These are phyloP conservation scores for Candida gorgasii DNA, from an alignment of 805 yeast genomes.

Conservation along the genomic window DNA sequence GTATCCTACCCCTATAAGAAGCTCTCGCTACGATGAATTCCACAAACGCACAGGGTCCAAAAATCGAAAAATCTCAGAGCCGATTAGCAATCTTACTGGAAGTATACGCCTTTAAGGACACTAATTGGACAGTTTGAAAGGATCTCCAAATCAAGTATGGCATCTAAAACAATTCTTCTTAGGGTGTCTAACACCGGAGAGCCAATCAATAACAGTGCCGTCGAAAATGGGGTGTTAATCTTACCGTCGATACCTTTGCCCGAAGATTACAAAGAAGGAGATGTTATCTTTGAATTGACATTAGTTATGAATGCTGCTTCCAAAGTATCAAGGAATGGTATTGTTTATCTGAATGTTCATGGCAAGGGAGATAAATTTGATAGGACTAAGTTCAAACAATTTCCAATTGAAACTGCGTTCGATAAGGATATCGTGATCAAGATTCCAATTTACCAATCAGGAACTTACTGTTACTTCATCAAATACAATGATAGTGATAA, in stretches of 20 bases:
- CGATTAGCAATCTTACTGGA: not conserved
- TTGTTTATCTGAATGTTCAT: constrained; percentile 75
- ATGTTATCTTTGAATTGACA: constrained; percentile 51
- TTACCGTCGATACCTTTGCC: constrained; percentile 49
- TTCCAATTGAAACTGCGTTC: constrained; percentile 56
- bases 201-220: constrained; percentile 40
- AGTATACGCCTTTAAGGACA: no score
- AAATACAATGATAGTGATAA: constrained; percentile 46
- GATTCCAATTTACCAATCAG: constrained; percentile 67
- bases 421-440: constrained; percentile 62
- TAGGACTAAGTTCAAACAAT: constrained; percentile 56
- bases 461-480: constrained; percentile 75
- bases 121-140: no score
- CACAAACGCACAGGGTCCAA: not conserved
- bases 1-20: no score
- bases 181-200: constrained; percentile 49
- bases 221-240: constrained; percentile 49
- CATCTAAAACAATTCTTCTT: constrained; percentile 37
- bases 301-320: constrained; percentile 76
- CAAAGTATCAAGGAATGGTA: constrained; percentile 67
- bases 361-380: constrained; percentile 46
- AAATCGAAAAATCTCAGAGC: not conserved
- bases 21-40: no score
- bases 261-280: constrained; percentile 29
- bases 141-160: constrained; percentile 1